These are phyloP conservation scores for Mrakia hoshinonis DNA, from an alignment of 768 basidiomycete genomes.

Conservation along the genomic window DNA sequence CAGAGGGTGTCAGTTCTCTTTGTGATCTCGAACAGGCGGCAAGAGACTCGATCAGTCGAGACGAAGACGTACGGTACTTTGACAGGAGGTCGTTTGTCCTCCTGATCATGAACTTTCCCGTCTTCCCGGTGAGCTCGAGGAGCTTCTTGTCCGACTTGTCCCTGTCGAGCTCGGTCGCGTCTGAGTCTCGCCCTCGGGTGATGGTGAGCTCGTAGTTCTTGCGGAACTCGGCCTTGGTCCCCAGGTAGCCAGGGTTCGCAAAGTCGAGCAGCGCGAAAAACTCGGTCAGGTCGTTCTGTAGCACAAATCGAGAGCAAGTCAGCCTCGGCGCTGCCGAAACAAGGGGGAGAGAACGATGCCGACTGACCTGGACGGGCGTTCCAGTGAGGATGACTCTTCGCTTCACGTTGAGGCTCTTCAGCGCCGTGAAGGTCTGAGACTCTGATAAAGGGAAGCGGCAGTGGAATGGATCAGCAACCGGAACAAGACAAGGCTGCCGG, in stretches of 20 bases:
- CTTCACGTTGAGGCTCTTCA: conserved; percentile 72
- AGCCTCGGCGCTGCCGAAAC: background rate
- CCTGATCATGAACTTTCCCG: conserved; percentile 88
- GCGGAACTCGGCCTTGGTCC: conserved; percentile 78
- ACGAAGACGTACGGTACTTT: conserved; percentile 69
- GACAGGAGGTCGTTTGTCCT: conserved; percentile 88
- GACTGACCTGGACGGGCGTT: conserved; percentile 52
- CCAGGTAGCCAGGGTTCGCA: conserved; percentile 82
- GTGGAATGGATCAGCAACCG: background rate
- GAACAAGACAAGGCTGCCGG: background rate
- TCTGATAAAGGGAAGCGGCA: conserved; percentile 47
- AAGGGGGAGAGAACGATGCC: background rate
- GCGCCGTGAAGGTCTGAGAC: conserved; percentile 73
- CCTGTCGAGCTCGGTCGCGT: conserved; percentile 68
- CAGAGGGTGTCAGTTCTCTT: no score
- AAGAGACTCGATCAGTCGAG: background rate
- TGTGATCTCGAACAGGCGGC: conserved; percentile 23
- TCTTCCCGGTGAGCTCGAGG: conserved; percentile 76
- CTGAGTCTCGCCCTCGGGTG: conserved; percentile 78
- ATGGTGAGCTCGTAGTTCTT: conserved; percentile 93
- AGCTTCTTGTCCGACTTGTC: conserved; percentile 79
- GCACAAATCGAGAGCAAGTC: conserved; percentile 43
- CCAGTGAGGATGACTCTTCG: conserved; percentile 89
- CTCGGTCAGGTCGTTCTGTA: conserved; percentile 47
- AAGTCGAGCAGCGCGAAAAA: conserved; percentile 90